Conservation (phyloP, 2,329 filamentous ascomycete genomes). For the Aspergillus fumigatus region DNA sequence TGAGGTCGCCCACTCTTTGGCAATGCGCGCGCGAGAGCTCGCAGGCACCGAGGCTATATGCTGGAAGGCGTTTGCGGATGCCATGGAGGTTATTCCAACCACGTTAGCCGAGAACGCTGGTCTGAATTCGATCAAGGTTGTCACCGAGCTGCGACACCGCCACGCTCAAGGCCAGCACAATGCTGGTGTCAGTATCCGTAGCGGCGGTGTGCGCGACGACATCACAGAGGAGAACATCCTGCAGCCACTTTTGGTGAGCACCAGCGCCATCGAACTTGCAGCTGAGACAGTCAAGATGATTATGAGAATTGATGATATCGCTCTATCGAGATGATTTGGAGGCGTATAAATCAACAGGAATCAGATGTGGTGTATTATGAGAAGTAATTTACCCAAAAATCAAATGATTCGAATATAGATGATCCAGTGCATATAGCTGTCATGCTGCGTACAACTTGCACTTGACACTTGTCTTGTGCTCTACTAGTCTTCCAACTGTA, state of each 20-base stretch:
- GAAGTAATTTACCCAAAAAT: neutral
- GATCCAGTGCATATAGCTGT: neutral
- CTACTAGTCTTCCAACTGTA: neutral
- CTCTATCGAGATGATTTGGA: conserved; percentile 44
- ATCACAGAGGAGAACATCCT: conserved; percentile 96
- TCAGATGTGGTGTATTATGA: neutral
- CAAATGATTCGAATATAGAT: neutral
- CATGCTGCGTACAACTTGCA: neutral
- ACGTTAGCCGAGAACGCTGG: conserved; percentile 97
- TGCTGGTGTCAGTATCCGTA: conserved; percentile 96
- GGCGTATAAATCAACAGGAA: neutral
- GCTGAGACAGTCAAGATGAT: conserved; percentile 99
- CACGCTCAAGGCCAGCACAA: conserved; percentile 95
- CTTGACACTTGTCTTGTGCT: neutral
- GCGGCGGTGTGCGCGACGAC: conserved; percentile 92
- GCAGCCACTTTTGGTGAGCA: conserved; percentile 93
- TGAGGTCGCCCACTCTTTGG: conserved; percentile 84
- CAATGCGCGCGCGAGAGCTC: conserved; percentile 74
- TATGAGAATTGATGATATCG: conserved; percentile 65
- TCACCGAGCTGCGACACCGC: conserved; percentile 88
- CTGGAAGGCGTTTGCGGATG: conserved; percentile 98
- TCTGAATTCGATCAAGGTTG: conserved; percentile 97
- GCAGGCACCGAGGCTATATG: conserved; percentile 94
- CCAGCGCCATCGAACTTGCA: conserved; percentile 92
- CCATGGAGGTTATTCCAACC: conserved; percentile 93